These are phyloP conservation scores for Balakata baccata DNA, from an alignment of 345 rosid genomes.

Conservation along the genomic window DNA sequence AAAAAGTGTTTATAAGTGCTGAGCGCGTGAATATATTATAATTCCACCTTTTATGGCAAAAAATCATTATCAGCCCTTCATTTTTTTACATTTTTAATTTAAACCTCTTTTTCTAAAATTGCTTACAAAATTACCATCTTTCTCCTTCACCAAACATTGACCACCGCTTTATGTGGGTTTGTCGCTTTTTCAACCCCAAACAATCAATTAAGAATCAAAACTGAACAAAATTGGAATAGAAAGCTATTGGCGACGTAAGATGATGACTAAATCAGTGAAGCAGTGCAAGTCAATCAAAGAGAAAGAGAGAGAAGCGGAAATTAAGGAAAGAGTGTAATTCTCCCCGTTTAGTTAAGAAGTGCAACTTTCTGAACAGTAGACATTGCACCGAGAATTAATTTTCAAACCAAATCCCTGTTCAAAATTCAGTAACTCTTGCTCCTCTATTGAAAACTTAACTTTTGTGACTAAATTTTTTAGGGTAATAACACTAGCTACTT, in stretches of 20 bases:
- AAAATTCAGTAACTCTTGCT: too few relatives aligned
- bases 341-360: background rate
- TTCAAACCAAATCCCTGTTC: too few relatives aligned
- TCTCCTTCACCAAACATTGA: conserved; percentile 70
- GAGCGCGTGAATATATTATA: too few relatives aligned
- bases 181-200: conserved; percentile 31
- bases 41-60: too few relatives aligned
- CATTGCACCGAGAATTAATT: background rate
- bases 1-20: too few relatives aligned
- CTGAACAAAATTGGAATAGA: background rate
- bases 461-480: background rate
- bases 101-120: too few relatives aligned
- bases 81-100: too few relatives aligned
- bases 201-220: conserved; percentile 5
- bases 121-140: too few relatives aligned
- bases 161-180: conserved; percentile 43
- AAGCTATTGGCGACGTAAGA: background rate
- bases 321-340: too few relatives aligned
- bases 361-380: background rate
- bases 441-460: background rate
- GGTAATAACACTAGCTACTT: background rate
- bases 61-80: too few relatives aligned
- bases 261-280: background rate
- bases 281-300: background rate
- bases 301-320: background rate